Evolutionary conservation across 805 yeast species (phyloP).

Genomic region (Myxozyma monticola): DNA sequence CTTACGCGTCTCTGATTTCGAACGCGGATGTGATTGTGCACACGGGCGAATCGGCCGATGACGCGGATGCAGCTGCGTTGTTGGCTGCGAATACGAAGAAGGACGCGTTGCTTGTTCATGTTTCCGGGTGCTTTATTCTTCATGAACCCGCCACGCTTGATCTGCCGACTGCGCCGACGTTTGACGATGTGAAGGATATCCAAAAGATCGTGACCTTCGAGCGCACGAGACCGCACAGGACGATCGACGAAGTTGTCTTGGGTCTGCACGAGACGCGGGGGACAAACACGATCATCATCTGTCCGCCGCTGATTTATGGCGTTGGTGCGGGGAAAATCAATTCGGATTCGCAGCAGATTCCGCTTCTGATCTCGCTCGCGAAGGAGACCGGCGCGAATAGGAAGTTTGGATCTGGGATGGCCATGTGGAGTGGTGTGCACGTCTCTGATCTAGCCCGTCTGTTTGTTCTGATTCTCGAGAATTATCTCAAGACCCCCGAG

Average conservation of each 20-base stretch:
- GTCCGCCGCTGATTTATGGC: conserved; percentile 44
- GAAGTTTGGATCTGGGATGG: conserved; percentile 39
- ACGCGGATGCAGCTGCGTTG: conserved; percentile 35
- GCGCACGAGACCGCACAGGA: conserved; percentile 39
- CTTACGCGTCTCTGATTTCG: conserved; percentile 32
- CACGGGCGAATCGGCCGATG: conserved; percentile 38
- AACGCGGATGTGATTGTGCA: conserved; percentile 39
- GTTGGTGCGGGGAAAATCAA: conserved; percentile 40
- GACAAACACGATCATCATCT: conserved; percentile 38
- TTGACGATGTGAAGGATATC: conserved; percentile 36
- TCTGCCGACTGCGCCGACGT: conserved; percentile 31
- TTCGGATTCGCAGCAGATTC: conserved; percentile 39
- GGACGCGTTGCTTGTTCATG: conserved; percentile 40
- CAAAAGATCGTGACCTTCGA: conserved; percentile 37
- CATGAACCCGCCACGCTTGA: conserved; percentile 22
- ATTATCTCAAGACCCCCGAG: conserved; percentile 32
- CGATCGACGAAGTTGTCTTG: conserved; percentile 39
- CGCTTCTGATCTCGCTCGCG: conserved; percentile 34
- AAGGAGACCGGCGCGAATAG: conserved; percentile 33
- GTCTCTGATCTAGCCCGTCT: conserved; percentile 41
- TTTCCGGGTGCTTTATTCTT: conserved; percentile 43
- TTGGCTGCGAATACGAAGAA: conserved; percentile 32
- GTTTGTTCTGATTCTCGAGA: conserved; percentile 36
- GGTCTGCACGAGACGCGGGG: conserved; percentile 40
- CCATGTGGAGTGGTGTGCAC: conserved; percentile 44